Evolutionary conservation across 2,329 filamentous ascomycete genomes (phyloP), one percentile per base, ranked within the genome.

Genomic region (Phyllosticta ampelicida): DNA sequence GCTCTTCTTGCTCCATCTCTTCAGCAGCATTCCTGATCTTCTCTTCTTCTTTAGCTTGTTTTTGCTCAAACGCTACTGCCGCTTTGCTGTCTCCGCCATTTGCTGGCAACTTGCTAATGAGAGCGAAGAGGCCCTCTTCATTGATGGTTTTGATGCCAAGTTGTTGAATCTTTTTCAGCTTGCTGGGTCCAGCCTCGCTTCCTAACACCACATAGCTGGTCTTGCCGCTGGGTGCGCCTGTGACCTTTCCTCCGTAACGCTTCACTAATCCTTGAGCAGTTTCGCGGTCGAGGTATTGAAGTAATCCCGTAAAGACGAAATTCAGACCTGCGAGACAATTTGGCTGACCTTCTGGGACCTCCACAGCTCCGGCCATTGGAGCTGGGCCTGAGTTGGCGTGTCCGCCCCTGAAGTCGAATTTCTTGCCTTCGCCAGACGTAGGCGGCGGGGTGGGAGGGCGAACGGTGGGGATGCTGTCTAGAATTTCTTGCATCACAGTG

Each of bases 171-270:
- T 91, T 96, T 63, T 86, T 79, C 48, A 99, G 78, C 70, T 99
- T 99, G 72, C 87, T 95, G 0, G 94, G 94, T 0, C 94, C 94
- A 21, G 95, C 94, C 70, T 97, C 94, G 23, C 81, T 81, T 50
- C 94, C 94, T 2, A 99, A 80, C 16, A 99, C 89, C 51, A 99
- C 90, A 68, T 90, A 99, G 67, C 82, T 94, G 0, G 95, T 99
- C 73, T 96, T 97, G 67, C 86, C 87, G 69, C 92, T 97, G 19
- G 95, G 94, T 5, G 84, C 86, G 9, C 78, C 79, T 9, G 87
- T 95, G 21, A 96, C 85, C 73, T 96, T 97, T 56, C 94, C 94
- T 49, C 94, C 95, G 70, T 96, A 95, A 62, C 86, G 84, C 71
- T 99, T 99, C 59, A 97, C 89, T 18, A 99, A 77, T 50, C 82